phyloP scores from a whole-genome alignment of 192 early-diverging fungal species.

The Coemansia sp. region DNA sequence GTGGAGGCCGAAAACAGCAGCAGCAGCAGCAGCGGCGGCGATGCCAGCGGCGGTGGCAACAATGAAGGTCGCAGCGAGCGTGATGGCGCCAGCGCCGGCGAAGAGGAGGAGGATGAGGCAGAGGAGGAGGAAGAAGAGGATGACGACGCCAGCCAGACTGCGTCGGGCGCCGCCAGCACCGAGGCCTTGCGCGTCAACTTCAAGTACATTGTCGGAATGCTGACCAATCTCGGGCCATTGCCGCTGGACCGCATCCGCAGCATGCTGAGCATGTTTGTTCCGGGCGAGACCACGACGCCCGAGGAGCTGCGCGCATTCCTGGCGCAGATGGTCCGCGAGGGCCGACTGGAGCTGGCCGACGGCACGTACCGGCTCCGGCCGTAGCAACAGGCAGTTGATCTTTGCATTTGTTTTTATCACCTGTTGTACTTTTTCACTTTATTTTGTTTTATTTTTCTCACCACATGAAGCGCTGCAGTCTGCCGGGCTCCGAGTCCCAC shows the following conservation, averaged over 20 bases:
- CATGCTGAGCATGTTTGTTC: slow-evolving; percentile 59
- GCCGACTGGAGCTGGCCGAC: slow-evolving; percentile 46
- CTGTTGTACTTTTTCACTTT: neutral
- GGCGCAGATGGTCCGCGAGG: slow-evolving; percentile 55
- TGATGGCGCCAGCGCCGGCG: neutral
- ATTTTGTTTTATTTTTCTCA: slow-evolving; percentile 37
- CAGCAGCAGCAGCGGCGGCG: slow-evolving; percentile 1
- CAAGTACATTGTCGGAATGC: slow-evolving; percentile 58
- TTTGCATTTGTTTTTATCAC: neutral
- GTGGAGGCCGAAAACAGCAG: slow-evolving; percentile 15
- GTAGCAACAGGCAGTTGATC: neutral
- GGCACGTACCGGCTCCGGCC: slow-evolving; percentile 50
- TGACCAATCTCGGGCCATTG: slow-evolving; percentile 59
- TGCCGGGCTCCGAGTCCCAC: slow-evolving; percentile 70
- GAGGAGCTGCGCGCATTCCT: slow-evolving; percentile 52
- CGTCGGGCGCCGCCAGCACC: slow-evolving; percentile 13
- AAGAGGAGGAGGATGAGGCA: neutral
- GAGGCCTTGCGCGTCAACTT: slow-evolving; percentile 56
- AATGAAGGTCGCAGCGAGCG: neutral
- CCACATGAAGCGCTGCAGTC: slow-evolving; percentile 92
- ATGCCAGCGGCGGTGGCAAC: neutral
- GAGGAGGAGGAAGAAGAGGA: slow-evolving; percentile 6
- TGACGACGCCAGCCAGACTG: neutral
- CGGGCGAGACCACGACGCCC: slow-evolving; percentile 35
- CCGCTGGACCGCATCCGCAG: slow-evolving; percentile 57